These are phyloP conservation scores for Podospora fimiseda DNA, from an alignment of 495 filamentous ascomycete genomes.

Conservation along the genomic window DNA sequence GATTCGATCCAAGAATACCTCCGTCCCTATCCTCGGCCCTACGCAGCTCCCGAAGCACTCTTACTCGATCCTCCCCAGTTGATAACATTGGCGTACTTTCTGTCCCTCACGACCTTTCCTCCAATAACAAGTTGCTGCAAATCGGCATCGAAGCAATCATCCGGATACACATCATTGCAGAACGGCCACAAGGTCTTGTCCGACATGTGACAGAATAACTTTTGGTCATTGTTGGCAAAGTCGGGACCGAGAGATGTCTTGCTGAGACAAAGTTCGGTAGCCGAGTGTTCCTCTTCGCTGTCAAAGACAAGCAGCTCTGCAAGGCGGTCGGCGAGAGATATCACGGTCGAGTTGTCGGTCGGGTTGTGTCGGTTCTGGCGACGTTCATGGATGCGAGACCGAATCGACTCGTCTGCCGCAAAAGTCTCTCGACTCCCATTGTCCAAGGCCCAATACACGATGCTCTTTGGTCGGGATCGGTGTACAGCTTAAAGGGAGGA, in stretches of 20 bases:
- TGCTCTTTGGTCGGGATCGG: slow-evolving; percentile 1
- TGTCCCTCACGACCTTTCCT: neutral
- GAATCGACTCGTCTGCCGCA: neutral
- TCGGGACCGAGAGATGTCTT: slow-evolving; percentile 26
- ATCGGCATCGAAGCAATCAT: slow-evolving; percentile 2
- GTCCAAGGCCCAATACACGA: neutral
- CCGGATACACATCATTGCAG: neutral
- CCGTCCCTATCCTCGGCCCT: no score
- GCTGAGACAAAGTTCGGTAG: slow-evolving; percentile 22
- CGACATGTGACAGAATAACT: slow-evolving; percentile 28
- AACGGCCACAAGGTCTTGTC: slow-evolving; percentile 21
- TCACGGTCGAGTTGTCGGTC: neutral
- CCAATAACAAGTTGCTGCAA: neutral
- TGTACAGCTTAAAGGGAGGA: slow-evolving; percentile 1
- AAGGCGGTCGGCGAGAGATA: neutral
- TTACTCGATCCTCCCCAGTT: neutral
- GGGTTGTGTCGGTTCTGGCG: neutral
- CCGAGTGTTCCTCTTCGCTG: slow-evolving; percentile 16
- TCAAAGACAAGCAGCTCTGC: slow-evolving; percentile 16
- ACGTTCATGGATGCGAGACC: neutral
- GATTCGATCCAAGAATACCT: no score
- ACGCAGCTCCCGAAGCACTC: neutral
- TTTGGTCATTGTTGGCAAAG: slow-evolving; percentile 18
- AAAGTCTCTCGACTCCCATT: neutral
- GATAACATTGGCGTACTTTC: slow-evolving; percentile 2